Evolutionary conservation across 306 rosid genomes (phyloP), one percentile per base, ranked within the genome.

Genomic region (Trifolium pratense): DNA sequence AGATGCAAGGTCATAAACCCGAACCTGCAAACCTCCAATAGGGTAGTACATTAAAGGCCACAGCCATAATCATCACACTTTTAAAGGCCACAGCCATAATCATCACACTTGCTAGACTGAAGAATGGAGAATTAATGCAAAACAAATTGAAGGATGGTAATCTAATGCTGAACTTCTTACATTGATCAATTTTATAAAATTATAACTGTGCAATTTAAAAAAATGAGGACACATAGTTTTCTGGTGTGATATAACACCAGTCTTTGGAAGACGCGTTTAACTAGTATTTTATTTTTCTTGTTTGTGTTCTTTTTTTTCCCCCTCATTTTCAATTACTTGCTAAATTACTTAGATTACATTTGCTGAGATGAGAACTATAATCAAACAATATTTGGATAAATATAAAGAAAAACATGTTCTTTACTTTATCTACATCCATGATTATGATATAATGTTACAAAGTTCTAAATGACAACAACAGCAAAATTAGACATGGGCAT

Each of bases 1-100:
- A 62, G 96, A 84, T 66, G 82, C 88, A 58, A 89, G 83, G 53
- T 94, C 96, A 78, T 91, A 91, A 61, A 94, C 91, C 64, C 95
- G 92, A 63, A 94, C 92, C 99, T 94, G 93, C 86, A 88, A 48
- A 53, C 73, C 39, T 70, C 81, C 83, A 88, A 66, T 79, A 65
- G 68, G n/a, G 51, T 62, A 32, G 53, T 32, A 39, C 32, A 39
- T 63, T 67, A 71, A 66, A 39, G 32, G 72, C 25, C 77, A 75
- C 70, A 73, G 39, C 61, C 65, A 10, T 43, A 55, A 67, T 20
- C 67, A 84, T 12, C 18, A 20, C 12, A 21, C 56, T 67, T 68
- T 63, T 67, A 71, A 66, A 39, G 32, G 72, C 25, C 77, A 75
- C 70, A 73, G 39, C 61, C 65, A 10, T 43, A 55, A 67, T 20